These are phyloP conservation scores for Sparassis latifolia DNA, from an alignment of 1,284 basidiomycete genomes.

Conservation along the genomic window DNA sequence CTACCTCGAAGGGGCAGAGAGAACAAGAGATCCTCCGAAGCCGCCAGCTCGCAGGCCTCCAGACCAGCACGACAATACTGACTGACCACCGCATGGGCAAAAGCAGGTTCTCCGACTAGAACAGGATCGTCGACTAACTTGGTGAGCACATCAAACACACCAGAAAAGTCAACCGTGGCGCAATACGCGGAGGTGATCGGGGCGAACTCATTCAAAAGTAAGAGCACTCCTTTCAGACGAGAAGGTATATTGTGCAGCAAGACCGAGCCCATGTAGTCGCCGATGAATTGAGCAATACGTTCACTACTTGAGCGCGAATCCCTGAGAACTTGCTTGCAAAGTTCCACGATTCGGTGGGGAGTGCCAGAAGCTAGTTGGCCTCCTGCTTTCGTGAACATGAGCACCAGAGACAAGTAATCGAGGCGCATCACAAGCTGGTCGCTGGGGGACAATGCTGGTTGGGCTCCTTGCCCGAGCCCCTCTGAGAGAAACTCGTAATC, in stretches of 20 bases:
- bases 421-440: constrained; percentile 53
- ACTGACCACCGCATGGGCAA: constrained; percentile 48
- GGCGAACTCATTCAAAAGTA: constrained; percentile 50
- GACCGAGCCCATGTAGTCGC: constrained; percentile 39
- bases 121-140: constrained; percentile 38
- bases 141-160: constrained; percentile 49
- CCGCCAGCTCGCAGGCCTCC: constrained; percentile 47
- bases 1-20: constrained; percentile 42
- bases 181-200: constrained; percentile 52
- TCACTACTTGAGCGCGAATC: constrained; percentile 37
- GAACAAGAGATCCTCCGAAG: constrained; percentile 46
- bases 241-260: constrained; percentile 39
- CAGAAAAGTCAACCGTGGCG: constrained; percentile 53
- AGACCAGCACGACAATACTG: constrained; percentile 57
- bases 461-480: constrained; percentile 26
- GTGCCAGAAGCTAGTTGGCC: constrained; percentile 44
- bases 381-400: constrained; percentile 49
- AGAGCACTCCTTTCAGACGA: constrained; percentile 42
- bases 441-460: constrained; percentile 40
- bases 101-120: constrained; percentile 46
- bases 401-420: constrained; percentile 60
- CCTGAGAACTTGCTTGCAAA: constrained; percentile 54
- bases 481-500: constrained; percentile 18
- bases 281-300: constrained; percentile 43
- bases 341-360: constrained; percentile 48